Evolutionary conservation across 495 filamentous ascomycete genomes (phyloP), one percentile per base, ranked within the genome.

Genomic region (Neurospora tetrasperma): DNA sequence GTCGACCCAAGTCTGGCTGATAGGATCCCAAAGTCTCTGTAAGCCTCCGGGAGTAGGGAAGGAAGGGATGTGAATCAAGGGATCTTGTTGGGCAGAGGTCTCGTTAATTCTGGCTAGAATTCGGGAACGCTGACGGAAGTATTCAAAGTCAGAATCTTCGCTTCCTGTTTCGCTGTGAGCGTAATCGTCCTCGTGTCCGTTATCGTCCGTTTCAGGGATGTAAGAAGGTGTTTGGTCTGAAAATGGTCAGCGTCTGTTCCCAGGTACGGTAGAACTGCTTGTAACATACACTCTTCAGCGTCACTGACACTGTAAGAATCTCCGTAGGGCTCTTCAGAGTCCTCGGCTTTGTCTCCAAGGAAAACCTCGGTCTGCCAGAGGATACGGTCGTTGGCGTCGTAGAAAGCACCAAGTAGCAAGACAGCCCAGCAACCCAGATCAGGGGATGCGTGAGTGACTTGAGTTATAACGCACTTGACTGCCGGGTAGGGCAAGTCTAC

Each of bases 401-500:
- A 72, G 20, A 79, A 14, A 18, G 76, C 78, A 1, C 76, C 81
- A 31, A 81, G 69, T 23, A 78, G 72, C 16, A 83, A 54, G 70
- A 77, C 78, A 54, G 78, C 80, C 79, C 78, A 82, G 38, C 76
- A 72, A 1, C 42, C 71, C 5, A 27, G 71, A 3, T 42, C 41
- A 11, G 35, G 68, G 48, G 44, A 70, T 46, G 43, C 42, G 39
- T 76, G 69, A 72, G 54, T 66, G 27, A 38, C 54, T 7, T 38
- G 54, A 35, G 54, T 66, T 69, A 78, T 74, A n/a, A 76, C 54
- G 16, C 80, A 73, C 69, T 80, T 78, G 9, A 72, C 78, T n/a
- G 79, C 79, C 41, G 78, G 79, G 48, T 73, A 73, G 27, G 79
- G 79, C 68, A 80, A 38, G 16, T 66, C 54, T 35, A 66, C 31